These are phyloP conservation scores for Hypoxylon subgilvum DNA, from an alignment of 495 filamentous ascomycete genomes.

Conservation along the genomic window DNA sequence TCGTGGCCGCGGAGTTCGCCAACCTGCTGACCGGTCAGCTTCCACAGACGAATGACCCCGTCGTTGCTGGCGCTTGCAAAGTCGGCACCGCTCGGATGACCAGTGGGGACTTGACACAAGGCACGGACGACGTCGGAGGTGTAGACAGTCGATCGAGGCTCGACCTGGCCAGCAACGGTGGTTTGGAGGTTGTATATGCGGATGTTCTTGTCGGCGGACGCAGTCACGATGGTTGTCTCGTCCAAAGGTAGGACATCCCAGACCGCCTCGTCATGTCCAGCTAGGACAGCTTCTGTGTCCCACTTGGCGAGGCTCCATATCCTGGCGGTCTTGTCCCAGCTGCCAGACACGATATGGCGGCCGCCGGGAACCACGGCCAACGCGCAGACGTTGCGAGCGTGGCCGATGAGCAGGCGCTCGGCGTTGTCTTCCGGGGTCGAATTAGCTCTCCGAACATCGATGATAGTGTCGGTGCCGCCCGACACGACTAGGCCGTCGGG, in stretches of 20 bases:
- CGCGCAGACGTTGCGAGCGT: slow-evolving; percentile 83
- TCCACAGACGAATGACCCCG: slow-evolving; percentile 84
- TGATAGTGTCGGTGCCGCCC: slow-evolving; percentile 87
- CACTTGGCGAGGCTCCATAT: slow-evolving; percentile 78
- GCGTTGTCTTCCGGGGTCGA: slow-evolving; percentile 71
- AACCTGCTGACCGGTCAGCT: slow-evolving; percentile 72
- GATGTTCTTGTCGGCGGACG: slow-evolving; percentile 88
- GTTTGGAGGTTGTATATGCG: slow-evolving; percentile 75
- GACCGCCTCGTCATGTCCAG: slow-evolving; percentile 76
- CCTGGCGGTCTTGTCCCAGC: slow-evolving; percentile 88
- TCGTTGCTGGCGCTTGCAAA: slow-evolving; percentile 92
- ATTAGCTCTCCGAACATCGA: slow-evolving; percentile 80
- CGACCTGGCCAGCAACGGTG: slow-evolving; percentile 76
- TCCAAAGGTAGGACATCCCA: slow-evolving; percentile 91
- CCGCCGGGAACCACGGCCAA: slow-evolving; percentile 76
- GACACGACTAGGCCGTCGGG: slow-evolving; percentile 85
- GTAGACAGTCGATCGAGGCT: slow-evolving; percentile 73
- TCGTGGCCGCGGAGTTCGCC: slow-evolving; percentile 85
- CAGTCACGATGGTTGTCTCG: slow-evolving; percentile 80
- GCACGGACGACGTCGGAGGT: slow-evolving; percentile 86
- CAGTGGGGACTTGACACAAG: slow-evolving; percentile 77
- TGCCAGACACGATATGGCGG: slow-evolving; percentile 81
- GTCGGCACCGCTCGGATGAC: slow-evolving; percentile 78
- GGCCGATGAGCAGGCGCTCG: slow-evolving; percentile 83
- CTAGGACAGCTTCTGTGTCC: slow-evolving; percentile 72